Evolutionary conservation across 768 basidiomycete genomes (phyloP), one percentile per base, ranked within the genome.

Genomic region (Floccularia luteovirens): DNA sequence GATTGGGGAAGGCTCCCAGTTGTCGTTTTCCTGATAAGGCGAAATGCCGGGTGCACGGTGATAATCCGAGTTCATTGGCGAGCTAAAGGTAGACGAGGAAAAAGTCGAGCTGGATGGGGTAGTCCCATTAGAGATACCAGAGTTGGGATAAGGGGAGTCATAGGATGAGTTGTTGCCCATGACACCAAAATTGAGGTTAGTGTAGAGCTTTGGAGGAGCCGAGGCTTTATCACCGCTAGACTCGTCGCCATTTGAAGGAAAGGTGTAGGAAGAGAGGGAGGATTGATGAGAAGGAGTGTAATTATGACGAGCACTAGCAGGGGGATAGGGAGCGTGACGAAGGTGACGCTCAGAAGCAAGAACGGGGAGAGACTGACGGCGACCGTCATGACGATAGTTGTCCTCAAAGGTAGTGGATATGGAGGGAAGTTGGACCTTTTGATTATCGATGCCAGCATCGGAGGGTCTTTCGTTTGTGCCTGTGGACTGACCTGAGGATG

Each of bases 391-490:
- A 43, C 70, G 72, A 60, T 68, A 67, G 19, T 68, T 64, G 55
- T 81, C 81, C 55, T 79, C 77, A 45, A 85, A 79, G 22, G 75
- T 70, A 23, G 77, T 74, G 48, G 82, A 83, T 48, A 86, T 82
- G 52, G 82, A 82, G 13, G 83, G 84, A 13, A 87, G 69, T 61
- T 81, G 77, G 42, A 85, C 79, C 56, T 75, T 77, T 40, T 62
- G 52, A 41, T 70, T 66, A 41, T 72, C 70, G 52, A 55, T 47
- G 49, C 51, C 47, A n/a, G 66, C 43, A 43, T 72, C 71, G 40
- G 64, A 57, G 24, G 66, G 52, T 38, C 70, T 70, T 45, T 71
- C 62, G 3, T 62, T 57, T 23, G 54, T 48, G 44, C 54, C 51
- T 20, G 53, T 50, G 21, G 53, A 7, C 32, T 34, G 53, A 44